Conservation (phyloP, 2,329 filamentous ascomycete genomes). For the Pezizomycotina sp. region DNA sequence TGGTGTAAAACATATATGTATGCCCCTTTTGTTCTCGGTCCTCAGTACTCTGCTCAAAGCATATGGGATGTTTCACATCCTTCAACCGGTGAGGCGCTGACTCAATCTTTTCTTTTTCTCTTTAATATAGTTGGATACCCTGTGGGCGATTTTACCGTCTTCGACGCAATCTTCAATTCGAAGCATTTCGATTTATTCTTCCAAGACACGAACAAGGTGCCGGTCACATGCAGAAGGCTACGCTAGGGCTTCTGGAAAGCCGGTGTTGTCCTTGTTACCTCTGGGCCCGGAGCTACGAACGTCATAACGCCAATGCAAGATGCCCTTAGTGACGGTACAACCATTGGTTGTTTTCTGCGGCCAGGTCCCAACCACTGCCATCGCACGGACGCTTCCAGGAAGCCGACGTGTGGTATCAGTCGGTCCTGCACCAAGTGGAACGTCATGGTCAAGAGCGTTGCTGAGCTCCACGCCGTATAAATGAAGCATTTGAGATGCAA, state of each 20-base stretch:
- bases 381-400: constrained; percentile 93
- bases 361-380: constrained; percentile 76
- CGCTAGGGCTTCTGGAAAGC: constrained; percentile 79
- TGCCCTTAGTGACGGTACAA: constrained; percentile 84
- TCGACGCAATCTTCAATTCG: constrained; percentile 98
- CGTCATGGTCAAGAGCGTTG: constrained; percentile 90
- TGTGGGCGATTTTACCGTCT: constrained; percentile 86
- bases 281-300: constrained; percentile 90
- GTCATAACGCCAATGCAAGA: constrained; percentile 94
- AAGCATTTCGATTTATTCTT: constrained; percentile 85
- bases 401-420: constrained; percentile 82
- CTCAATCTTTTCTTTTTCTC: constrained; percentile 6
- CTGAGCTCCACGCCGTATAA: constrained; percentile 81
- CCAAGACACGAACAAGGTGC: constrained; percentile 95
- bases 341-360: constrained; percentile 91
- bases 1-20: constrained; percentile 85
- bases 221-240: constrained; percentile 97
- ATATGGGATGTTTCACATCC: neutral
- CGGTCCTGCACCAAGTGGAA: constrained; percentile 98
- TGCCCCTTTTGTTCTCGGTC: constrained; percentile 34
- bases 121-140: constrained; percentile 64
- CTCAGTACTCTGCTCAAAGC: too few relatives aligned
- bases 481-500: constrained; percentile 98
- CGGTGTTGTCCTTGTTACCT: constrained; percentile 95
- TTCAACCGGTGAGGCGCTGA: constrained; percentile 9